Conservation (phyloP, 2,329 filamentous ascomycete species). For the Aspergillus cejpii region DNA sequence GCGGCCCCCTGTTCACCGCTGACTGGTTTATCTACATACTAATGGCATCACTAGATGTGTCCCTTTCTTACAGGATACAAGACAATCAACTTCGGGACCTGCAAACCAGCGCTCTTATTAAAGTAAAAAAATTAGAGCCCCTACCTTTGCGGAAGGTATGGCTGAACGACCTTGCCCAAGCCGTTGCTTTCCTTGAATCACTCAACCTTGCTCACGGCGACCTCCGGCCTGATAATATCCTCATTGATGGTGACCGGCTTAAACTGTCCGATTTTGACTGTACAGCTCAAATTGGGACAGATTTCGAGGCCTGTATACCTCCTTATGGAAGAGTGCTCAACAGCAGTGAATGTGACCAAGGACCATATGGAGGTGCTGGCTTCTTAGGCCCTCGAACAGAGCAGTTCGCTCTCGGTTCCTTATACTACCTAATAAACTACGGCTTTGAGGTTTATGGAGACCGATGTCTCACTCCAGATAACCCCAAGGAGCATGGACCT, state of each 20-base stretch:
- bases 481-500: slow-evolving; percentile 20
- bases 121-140: slow-evolving; percentile 24
- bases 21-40: too few relatives aligned
- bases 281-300: slow-evolving; percentile 21
- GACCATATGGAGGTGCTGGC: slow-evolving; percentile 15
- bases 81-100: slow-evolving; percentile 19
- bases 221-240: slow-evolving; percentile 28
- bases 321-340: slow-evolving; percentile 26
- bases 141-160: slow-evolving; percentile 23
- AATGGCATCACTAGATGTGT: slow-evolving; percentile 21
- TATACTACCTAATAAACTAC: slow-evolving; percentile 31
- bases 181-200: slow-evolving; percentile 29
- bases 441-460: slow-evolving; percentile 28
- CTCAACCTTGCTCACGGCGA: slow-evolving; percentile 30
- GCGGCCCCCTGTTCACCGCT: slow-evolving; percentile 5
- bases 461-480: slow-evolving; percentile 18
- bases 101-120: slow-evolving; percentile 18
- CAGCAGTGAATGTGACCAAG: slow-evolving; percentile 15
- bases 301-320: slow-evolving; percentile 20
- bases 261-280: slow-evolving; percentile 28
- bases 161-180: slow-evolving; percentile 30
- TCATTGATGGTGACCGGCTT: slow-evolving; percentile 24
- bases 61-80: slow-evolving; percentile 22
- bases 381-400: slow-evolving; percentile 26
- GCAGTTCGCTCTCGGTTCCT: slow-evolving; percentile 29